These are phyloP conservation scores for Myriosclerotinia curreyana DNA, from an alignment of 2,329 filamentous ascomycete genomes.

Conservation along the genomic window DNA sequence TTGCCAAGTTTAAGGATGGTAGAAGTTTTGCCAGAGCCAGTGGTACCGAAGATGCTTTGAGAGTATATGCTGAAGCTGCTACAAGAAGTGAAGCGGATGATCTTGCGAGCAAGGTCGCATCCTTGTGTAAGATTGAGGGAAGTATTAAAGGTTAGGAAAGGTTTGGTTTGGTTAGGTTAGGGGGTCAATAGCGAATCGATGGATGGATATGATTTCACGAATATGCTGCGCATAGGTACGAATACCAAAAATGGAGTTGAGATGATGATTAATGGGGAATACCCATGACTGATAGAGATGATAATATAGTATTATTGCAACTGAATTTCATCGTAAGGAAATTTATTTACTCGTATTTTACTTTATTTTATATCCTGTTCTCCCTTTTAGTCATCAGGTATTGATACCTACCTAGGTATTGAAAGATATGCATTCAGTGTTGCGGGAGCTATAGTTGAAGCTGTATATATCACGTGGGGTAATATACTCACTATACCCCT, in stretches of 20 bases:
- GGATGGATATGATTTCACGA: constrained; percentile 12
- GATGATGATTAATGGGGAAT: constrained; percentile 17
- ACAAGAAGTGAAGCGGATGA: constrained; percentile 88
- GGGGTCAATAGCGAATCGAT: not conserved
- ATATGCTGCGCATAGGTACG: constrained; percentile 11
- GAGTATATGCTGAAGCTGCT: constrained; percentile 93
- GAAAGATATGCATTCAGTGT: too few relatives aligned
- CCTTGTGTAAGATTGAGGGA: constrained; percentile 33
- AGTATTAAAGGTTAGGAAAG: constrained; percentile 21
- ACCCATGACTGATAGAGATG: constrained; percentile 17
- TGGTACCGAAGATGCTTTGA: constrained; percentile 92
- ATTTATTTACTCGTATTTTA: not conserved
- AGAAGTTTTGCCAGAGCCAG: constrained; percentile 88
- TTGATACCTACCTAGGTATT: too few relatives aligned
- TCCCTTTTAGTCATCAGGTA: not conserved
- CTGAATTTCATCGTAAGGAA: not conserved
- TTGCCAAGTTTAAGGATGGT: constrained; percentile 87
- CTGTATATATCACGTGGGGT: not conserved
- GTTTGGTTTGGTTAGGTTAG: not conserved
- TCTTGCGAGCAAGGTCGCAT: constrained; percentile 73
- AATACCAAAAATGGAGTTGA: constrained; percentile 21
- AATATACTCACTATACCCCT: not conserved
- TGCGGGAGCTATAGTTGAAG: not conserved
- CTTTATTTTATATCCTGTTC: not conserved
- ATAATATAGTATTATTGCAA: constrained; percentile 12